These are phyloP conservation scores for Fusarium coffeatum DNA, from an alignment of 2,329 filamentous ascomycete genomes.

Conservation along the genomic window DNA sequence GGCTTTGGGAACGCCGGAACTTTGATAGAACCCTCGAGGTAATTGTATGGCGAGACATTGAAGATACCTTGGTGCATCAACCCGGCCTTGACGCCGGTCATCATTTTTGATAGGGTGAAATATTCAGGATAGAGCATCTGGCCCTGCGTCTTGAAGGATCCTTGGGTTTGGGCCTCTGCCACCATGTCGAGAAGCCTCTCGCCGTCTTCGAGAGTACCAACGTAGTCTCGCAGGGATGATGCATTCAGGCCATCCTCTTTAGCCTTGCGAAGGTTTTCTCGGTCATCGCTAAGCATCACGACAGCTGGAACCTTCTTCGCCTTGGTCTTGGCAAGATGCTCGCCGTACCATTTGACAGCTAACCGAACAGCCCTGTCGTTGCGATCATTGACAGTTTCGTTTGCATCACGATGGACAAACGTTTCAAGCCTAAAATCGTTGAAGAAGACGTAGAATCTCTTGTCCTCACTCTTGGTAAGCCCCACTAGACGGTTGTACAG, in stretches of 20 bases:
- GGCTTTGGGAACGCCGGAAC: slow-evolving; percentile 91
- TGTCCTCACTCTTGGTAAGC: slow-evolving; percentile 93
- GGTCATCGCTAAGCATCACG: slow-evolving; percentile 95
- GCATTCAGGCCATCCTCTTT: slow-evolving; percentile 79
- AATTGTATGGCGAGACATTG: slow-evolving; percentile 98
- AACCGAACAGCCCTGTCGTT: slow-evolving; percentile 92
- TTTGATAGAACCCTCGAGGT: slow-evolving; percentile 91
- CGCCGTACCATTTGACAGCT: slow-evolving; percentile 89
- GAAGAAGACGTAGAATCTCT: slow-evolving; percentile 98
- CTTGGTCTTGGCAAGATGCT: slow-evolving; percentile 78
- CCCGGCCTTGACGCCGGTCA: slow-evolving; percentile 90
- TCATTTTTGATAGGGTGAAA: slow-evolving; percentile 88
- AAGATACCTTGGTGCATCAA: slow-evolving; percentile 94
- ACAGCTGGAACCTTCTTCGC: slow-evolving; percentile 75
- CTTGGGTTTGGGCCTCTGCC: slow-evolving; percentile 78
- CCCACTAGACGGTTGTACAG: slow-evolving; percentile 93
- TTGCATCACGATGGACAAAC: slow-evolving; percentile 77
- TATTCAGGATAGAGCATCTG: slow-evolving; percentile 90
- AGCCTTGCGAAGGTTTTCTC: slow-evolving; percentile 85
- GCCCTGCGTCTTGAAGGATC: slow-evolving; percentile 69
- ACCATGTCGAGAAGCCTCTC: slow-evolving; percentile 94
- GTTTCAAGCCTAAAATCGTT: slow-evolving; percentile 98
- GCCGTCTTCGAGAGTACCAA: slow-evolving; percentile 83
- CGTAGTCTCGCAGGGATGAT: slow-evolving; percentile 78
- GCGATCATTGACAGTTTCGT: slow-evolving; percentile 94